Conservation (phyloP, 2,329 filamentous ascomycete genomes). For the Fusarium robinianum region DNA sequence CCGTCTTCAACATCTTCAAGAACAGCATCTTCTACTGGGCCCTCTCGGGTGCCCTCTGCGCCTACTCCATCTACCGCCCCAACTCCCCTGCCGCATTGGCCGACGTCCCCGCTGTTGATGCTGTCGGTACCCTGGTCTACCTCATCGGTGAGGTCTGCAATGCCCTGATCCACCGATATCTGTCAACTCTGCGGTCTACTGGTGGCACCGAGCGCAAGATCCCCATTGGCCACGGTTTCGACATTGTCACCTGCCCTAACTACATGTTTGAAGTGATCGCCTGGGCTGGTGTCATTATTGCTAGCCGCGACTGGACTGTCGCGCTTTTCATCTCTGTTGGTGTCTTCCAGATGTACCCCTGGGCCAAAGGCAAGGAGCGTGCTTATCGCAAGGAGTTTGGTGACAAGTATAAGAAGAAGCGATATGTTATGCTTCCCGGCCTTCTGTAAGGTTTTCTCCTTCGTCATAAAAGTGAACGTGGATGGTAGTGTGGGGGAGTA, state of each 20-base stretch:
- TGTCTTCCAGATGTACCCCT: slow-evolving; percentile 77
- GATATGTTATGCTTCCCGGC: slow-evolving; percentile 78
- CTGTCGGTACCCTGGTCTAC: slow-evolving; percentile 72
- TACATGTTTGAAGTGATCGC: slow-evolving; percentile 92
- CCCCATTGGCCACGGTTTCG: slow-evolving; percentile 82
- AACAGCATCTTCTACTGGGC: slow-evolving; percentile 96
- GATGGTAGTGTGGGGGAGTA: not conserved
- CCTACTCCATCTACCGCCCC: slow-evolving; percentile 83
- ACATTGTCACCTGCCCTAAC: slow-evolving; percentile 90
- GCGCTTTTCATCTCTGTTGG: slow-evolving; percentile 76
- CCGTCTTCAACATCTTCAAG: slow-evolving; percentile 85
- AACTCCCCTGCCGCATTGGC: slow-evolving; percentile 66
- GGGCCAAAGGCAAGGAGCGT: slow-evolving; percentile 91
- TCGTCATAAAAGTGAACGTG: not conserved
- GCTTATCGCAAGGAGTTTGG: slow-evolving; percentile 90
- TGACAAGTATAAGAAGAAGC: slow-evolving; percentile 95
- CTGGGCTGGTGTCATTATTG: slow-evolving; percentile 81
- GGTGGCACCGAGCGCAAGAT: slow-evolving; percentile 89
- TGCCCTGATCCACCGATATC: slow-evolving; percentile 75
- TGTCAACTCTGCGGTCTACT: slow-evolving; percentile 74
- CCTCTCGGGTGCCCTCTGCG: slow-evolving; percentile 77
- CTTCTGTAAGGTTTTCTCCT: slow-evolving; percentile 57
- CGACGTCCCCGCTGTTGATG: slow-evolving; percentile 57
- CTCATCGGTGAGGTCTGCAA: slow-evolving; percentile 80
- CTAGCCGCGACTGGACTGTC: slow-evolving; percentile 79